Percentiles rank a stretch among this genome's conserved stretches.
Conservation (phyloP, 2,329 filamentous ascomycete genomes). For the Hansfordia pulvinata region DNA sequence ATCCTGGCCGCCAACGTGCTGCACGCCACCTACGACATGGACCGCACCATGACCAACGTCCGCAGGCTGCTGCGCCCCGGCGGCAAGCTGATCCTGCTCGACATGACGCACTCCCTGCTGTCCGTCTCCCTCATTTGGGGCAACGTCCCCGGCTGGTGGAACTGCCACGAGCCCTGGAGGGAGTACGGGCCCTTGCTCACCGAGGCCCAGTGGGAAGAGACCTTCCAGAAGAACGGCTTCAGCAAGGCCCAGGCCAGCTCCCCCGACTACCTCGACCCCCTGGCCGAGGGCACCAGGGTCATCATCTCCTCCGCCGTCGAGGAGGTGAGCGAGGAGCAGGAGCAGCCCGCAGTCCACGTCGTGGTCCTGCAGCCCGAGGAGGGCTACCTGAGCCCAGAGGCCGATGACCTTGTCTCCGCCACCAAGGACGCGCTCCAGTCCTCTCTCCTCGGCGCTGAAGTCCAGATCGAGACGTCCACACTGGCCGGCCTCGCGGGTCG, state of each 20-base stretch:
- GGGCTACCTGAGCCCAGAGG: too few relatives aligned
- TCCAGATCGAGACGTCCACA: not conserved
- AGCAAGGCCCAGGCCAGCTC: not conserved
- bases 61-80: constrained; percentile 8
- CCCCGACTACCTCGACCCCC: constrained; percentile 1
- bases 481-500: not conserved
- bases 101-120: constrained; percentile 1
- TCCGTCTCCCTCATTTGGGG: constrained; percentile 1
- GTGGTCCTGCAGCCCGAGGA: not conserved
- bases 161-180: too few relatives aligned
- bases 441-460: not conserved
- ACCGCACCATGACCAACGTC: constrained; percentile 8
- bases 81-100: constrained; percentile 7
- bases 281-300: not conserved
- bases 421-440: not conserved
- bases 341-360: not conserved
- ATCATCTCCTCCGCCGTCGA: not conserved
- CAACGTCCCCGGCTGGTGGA: constrained; percentile 2
- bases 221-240: constrained; percentile 1
- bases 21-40: constrained; percentile 9
- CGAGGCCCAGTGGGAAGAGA: constrained; percentile 1
- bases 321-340: not conserved
- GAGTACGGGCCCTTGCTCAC: constrained; percentile 1
- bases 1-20: constrained; percentile 11
- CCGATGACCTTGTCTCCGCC: too few relatives aligned